Conservation (phyloP, 2,329 filamentous ascomycete species). For the Ophiosphaerella herpotricha region DNA sequence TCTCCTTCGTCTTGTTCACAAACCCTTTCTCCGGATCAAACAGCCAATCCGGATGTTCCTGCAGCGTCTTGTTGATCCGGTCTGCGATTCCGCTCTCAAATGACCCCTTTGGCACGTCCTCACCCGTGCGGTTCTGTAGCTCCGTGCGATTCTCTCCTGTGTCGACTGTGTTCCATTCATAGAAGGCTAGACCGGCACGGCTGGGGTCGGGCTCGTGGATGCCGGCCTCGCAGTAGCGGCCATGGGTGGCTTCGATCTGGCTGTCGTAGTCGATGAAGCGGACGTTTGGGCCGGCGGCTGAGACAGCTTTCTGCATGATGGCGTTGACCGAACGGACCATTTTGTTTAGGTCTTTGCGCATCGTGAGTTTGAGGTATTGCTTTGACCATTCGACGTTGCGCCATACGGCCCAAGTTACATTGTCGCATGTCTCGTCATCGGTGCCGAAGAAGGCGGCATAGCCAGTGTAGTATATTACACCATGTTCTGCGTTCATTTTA, state of each 20-base stretch:
- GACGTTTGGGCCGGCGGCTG: constrained; percentile 19
- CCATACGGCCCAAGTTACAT: constrained; percentile 39
- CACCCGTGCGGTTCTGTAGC: constrained; percentile 24
- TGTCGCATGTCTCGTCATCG: constrained; percentile 30
- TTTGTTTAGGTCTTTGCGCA: constrained; percentile 31
- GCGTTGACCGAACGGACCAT: constrained; percentile 32
- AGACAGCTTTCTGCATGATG: constrained; percentile 19
- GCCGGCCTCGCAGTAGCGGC: constrained; percentile 35
- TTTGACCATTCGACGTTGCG: constrained; percentile 21
- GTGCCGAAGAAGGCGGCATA: constrained; percentile 39
- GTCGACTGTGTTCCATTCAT: constrained; percentile 40
- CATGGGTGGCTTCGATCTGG: constrained; percentile 13
- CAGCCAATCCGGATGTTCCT: constrained; percentile 32
- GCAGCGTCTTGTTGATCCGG: constrained; percentile 28
- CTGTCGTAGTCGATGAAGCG: constrained; percentile 33
- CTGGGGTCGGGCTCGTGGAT: constrained; percentile 34
- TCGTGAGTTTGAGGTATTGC: constrained; percentile 31
- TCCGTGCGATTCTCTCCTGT: constrained; percentile 23
- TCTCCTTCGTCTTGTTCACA: constrained; percentile 21
- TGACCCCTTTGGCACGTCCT: constrained; percentile 25
- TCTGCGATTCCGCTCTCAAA: constrained; percentile 33
- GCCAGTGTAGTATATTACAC: constrained; percentile 35
- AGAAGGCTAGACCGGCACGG: constrained; percentile 31
- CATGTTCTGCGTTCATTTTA: constrained; percentile 26
- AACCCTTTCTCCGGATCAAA: constrained; percentile 31